These are phyloP conservation scores for Geotrichum phurueaensis DNA, from an alignment of 1,139 yeast genomes.

Conservation along the genomic window DNA sequence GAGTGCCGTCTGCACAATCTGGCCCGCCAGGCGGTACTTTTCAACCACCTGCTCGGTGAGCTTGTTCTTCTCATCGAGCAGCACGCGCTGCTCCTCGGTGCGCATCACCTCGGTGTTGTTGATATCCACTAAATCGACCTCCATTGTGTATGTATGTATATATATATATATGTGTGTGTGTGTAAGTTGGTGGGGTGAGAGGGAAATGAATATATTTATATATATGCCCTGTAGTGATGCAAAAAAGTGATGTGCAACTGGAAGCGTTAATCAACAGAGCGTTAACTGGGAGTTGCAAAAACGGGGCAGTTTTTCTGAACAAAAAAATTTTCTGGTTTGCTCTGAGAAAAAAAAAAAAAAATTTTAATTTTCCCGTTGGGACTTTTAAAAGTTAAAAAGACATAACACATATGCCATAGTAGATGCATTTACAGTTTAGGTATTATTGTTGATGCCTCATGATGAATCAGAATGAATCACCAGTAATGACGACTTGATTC, in stretches of 20 bases:
- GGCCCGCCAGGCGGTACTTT: conserved; percentile 86
- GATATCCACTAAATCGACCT: conserved; percentile 9
- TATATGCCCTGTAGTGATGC: not conserved
- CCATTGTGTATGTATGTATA: conserved; percentile 6
- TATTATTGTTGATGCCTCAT: not conserved
- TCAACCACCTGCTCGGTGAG: conserved; percentile 58
- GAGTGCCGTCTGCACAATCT: conserved; percentile 81
- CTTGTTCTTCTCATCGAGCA: conserved; percentile 68
- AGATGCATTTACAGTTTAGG: not conserved
- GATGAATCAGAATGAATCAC: not conserved
- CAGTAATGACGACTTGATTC: not conserved
- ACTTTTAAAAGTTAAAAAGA: not conserved
- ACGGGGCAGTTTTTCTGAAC: not conserved
- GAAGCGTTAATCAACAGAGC: not conserved
- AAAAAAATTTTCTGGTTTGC: not conserved
- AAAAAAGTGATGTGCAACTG: not conserved
- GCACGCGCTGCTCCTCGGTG: conserved; percentile 47
- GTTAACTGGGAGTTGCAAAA: not conserved
- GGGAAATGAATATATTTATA: not conserved
- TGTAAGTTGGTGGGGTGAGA: not conserved
- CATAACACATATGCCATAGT: not conserved
- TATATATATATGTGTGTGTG: not conserved
- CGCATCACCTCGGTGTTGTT: not conserved
- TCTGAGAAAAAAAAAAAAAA: not conserved
- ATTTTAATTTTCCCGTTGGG: not conserved